Percentiles rank a stretch among this genome's conserved stretches.
Evolutionary conservation across 2,329 filamentous ascomycete genomes (phyloP).

Genomic region (Cladophialophora carrionii): DNA sequence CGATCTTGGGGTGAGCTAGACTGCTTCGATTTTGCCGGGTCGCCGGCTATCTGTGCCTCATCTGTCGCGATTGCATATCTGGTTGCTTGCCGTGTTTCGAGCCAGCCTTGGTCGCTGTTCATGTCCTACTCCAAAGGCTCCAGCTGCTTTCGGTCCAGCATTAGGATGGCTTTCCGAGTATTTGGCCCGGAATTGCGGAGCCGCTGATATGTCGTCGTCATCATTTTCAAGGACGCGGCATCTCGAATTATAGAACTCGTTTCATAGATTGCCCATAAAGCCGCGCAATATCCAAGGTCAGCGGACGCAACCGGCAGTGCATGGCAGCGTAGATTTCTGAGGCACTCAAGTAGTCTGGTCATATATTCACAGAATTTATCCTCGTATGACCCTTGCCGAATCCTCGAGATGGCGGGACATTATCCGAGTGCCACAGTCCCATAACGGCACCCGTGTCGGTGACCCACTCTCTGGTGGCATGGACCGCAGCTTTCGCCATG

Average conservation of each 20-base stretch:
- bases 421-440: conserved; percentile 65
- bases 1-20: background rate
- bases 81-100: background rate
- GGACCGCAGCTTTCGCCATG: conserved; percentile 67
- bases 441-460: conserved; percentile 65
- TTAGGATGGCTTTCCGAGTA: background rate
- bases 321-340: background rate
- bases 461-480: conserved; percentile 62
- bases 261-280: background rate
- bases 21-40: background rate
- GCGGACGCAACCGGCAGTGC: background rate
- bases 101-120: background rate
- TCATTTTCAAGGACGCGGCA: background rate
- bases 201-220: background rate
- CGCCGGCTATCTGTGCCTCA: background rate
- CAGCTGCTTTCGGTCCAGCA: background rate
- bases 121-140: background rate
- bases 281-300: background rate
- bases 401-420: conserved; percentile 42
- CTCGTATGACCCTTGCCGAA: conserved; percentile 3
- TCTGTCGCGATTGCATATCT: background rate
- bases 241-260: background rate
- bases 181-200: background rate
- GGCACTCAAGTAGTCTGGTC: background rate
- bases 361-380: conserved; percentile 45